phyloP scores from a whole-genome alignment of 73 alveolate genomes.

The Paramecium sonneborni region DNA sequence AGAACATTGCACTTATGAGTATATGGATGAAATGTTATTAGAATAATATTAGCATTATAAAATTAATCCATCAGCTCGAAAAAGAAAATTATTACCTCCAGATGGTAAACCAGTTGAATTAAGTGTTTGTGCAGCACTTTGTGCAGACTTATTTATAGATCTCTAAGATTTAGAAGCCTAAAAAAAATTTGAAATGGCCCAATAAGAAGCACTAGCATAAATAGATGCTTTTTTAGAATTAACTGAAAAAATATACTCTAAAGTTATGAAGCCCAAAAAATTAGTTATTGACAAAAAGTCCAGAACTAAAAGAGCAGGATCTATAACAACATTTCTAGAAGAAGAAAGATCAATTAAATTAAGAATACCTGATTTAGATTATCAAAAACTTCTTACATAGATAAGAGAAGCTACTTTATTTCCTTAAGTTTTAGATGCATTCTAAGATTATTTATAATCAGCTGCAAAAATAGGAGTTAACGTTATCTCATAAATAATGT shows the following conservation, averaged over 20 bases:
- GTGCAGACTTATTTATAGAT: constrained; percentile 7
- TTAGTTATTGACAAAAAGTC: background rate
- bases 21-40: constrained; percentile 17
- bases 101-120: constrained; percentile 59
- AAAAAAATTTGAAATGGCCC: background rate
- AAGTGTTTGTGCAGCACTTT: constrained; percentile 21
- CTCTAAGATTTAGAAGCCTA: background rate
- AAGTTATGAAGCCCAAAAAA: background rate
- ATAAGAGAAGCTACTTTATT: background rate
- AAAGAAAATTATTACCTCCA: constrained; percentile 42
- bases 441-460: background rate
- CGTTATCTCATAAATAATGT: background rate
- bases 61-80: background rate
- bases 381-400: background rate
- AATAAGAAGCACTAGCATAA: background rate
- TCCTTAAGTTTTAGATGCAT: background rate
- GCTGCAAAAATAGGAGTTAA: constrained; percentile 33
- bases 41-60: constrained; percentile 11
- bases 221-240: constrained; percentile 48
- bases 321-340: constrained; percentile 4
- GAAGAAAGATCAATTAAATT: background rate
- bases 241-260: background rate
- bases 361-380: constrained; percentile 12
- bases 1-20: constrained; percentile 21
- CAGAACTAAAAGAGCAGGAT: background rate